A percentile compares a stretch with the other conserved stretches of the same genome.
phyloP scores from a whole-genome alignment of 768 basidiomycete genomes.

The Arthromyces matolae region DNA sequence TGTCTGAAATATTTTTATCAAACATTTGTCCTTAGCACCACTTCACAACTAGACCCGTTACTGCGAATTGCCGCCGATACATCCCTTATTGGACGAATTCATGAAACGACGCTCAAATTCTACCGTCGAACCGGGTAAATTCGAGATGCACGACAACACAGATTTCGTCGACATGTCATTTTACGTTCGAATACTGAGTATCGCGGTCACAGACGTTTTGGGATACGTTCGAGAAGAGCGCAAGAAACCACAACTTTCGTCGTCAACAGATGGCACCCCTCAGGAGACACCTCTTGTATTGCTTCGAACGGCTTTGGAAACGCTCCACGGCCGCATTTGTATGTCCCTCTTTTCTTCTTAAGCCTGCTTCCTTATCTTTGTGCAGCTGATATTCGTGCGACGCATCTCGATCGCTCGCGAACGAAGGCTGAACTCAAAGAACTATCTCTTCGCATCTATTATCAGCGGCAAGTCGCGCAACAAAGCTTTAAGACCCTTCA shows the following conservation, averaged over 20 bases:
- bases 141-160: constrained; percentile 51
- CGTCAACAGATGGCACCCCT: constrained; percentile 18
- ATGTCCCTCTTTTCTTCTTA: constrained; percentile 19
- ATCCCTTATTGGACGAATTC: constrained; percentile 47
- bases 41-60: constrained; percentile 35
- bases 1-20: constrained; percentile 7
- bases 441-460: constrained; percentile 58
- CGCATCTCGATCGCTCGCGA: constrained; percentile 72
- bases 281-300: constrained; percentile 43
- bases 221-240: constrained; percentile 53
- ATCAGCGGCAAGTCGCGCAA: constrained; percentile 43
- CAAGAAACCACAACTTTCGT: constrained; percentile 11
- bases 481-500: constrained; percentile 17
- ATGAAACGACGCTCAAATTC: constrained; percentile 30
- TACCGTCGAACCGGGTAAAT: constrained; percentile 33
- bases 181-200: constrained; percentile 52
- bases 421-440: constrained; percentile 68
- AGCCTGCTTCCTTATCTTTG: neutral
- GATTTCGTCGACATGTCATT: constrained; percentile 61
- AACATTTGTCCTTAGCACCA: constrained; percentile 10
- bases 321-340: constrained; percentile 62
- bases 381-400: constrained; percentile 68
- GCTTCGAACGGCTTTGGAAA: constrained; percentile 45
- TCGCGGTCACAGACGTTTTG: constrained; percentile 55
- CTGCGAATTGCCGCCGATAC: constrained; percentile 46